phyloP scores from a whole-genome alignment of 1,284 basidiomycete genomes.

The Malassezia yamatoensis region DNA sequence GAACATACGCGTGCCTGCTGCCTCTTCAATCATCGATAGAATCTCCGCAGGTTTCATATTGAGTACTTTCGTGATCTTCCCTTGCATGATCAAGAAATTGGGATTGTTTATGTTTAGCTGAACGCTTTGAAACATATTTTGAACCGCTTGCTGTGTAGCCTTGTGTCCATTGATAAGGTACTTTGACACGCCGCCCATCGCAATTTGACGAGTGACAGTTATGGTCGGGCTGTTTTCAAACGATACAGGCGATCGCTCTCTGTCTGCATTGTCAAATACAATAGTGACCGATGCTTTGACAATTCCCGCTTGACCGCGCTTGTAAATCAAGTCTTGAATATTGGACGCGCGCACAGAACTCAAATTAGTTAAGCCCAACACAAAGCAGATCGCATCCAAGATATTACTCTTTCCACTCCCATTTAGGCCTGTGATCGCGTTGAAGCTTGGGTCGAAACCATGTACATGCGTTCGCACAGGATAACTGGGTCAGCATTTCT shows the following conservation, averaged over 20 bases:
- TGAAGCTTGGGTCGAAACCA: conserved; percentile 91
- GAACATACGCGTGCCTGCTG: conserved; percentile 97
- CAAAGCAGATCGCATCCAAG: conserved; percentile 47
- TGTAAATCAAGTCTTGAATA: conserved; percentile 94
- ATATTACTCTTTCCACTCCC: conserved; percentile 57
- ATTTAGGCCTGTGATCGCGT: conserved; percentile 92
- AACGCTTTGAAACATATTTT: conserved; percentile 89
- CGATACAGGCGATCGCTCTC: conserved; percentile 71
- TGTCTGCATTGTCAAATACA: conserved; percentile 97
- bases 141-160: conserved; percentile 73
- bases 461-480: conserved; percentile 86
- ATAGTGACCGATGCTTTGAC: conserved; percentile 97
- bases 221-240: conserved; percentile 76
- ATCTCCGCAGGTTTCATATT: conserved; percentile 99
- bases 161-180: conserved; percentile 97
- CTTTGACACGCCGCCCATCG: conserved; percentile 90
- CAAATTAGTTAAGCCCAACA: conserved; percentile 46
- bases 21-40: conserved; percentile 96
- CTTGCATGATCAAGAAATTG: conserved; percentile 99
- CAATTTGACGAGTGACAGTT: conserved; percentile 91
- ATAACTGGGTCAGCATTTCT: conserved; percentile 51
- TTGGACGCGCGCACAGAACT: conserved; percentile 71
- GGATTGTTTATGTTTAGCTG: conserved; percentile 99
- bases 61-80: conserved; percentile 64
- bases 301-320: conserved; percentile 90